phyloP scores from a whole-genome alignment of 345 rosid genomes.

The Eutrema heterophyllum region DNA sequence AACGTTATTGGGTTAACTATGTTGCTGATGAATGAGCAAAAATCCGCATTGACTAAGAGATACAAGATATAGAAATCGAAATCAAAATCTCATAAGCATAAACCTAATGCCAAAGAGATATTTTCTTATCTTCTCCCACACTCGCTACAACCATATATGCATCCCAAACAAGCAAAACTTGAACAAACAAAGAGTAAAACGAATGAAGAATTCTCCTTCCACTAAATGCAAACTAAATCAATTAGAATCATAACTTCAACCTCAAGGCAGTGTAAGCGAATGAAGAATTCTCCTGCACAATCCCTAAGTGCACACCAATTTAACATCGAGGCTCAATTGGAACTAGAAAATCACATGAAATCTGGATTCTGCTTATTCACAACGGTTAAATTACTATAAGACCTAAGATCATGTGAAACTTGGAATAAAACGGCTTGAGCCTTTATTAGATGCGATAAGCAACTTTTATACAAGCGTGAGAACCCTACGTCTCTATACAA shows the following conservation, averaged over 20 bases:
- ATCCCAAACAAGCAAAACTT: neutral
- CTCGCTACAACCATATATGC: constrained; percentile 89
- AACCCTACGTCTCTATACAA: too few relatives aligned
- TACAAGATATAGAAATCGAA: neutral
- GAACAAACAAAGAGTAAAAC: neutral
- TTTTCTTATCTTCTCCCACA: constrained; percentile 86
- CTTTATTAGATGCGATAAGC: too few relatives aligned
- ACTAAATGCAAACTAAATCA: neutral
- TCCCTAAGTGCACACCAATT: neutral
- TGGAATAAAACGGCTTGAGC: too few relatives aligned
- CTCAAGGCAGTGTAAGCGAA: neutral
- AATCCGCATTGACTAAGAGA: neutral
- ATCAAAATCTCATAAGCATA: neutral
- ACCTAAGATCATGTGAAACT: constrained; percentile 1
- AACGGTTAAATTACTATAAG: neutral
- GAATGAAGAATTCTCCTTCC: neutral
- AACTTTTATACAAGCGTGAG: too few relatives aligned
- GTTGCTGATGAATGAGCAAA: neutral
- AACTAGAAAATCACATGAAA: neutral
- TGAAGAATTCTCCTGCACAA: neutral
- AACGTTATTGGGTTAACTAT: neutral
- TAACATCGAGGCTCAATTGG: neutral
- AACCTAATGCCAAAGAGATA: constrained; percentile 67
- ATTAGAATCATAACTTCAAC: neutral
- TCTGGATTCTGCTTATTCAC: neutral